Evolutionary conservation across 495 filamentous ascomycete species (phyloP), one percentile per base, ranked within the genome.

Genomic region (Aeminium ludgeri): DNA sequence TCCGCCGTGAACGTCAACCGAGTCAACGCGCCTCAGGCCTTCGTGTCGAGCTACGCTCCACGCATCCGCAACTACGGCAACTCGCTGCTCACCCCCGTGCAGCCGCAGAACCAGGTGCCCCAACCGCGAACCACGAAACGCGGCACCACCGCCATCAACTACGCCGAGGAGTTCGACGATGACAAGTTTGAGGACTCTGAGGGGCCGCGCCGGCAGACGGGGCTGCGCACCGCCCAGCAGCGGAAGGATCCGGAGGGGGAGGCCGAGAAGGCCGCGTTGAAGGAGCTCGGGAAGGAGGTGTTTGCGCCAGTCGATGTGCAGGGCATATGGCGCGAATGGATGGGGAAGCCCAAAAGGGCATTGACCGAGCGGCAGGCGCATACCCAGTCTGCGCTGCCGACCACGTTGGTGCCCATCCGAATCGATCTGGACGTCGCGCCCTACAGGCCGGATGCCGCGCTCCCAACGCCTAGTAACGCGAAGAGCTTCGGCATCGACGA

Each of bases 81-180:
- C 63, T 81, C 89, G 45, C 74, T 99, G 44, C 72, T 96, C 40
- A 82, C 85, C 10, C 87, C 89, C 23, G 75, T 94, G 43, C 73
- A 87, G 40, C 81, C 78, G 46, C 73, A 75, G 18, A 60, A 66
- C 20, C 60, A 54, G 34, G 66, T 44, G 68, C 80, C 82, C 7
- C 65, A 74, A 15, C 69, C 82, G 44, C 74, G 87, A 53, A 94
- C 85, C 15, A 96, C 89, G 15, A 99, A 99, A 63, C 81, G 89
- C 56, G 91, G 89, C 29, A 96, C 89, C 2, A 84, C 82, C 30
- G 82, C 85, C 33, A 86, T 95, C 54, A 96, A 94, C 59, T 99
- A 99, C 53, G 86, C 89, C 20, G 89, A 99, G 58, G 85, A 95
- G 53, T 86, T 82, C 13, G 89, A 95, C 40, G 86, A 97, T 58